Conservation (phyloP, 495 filamentous ascomycete species). For the Lichenothelia convexa region DNA sequence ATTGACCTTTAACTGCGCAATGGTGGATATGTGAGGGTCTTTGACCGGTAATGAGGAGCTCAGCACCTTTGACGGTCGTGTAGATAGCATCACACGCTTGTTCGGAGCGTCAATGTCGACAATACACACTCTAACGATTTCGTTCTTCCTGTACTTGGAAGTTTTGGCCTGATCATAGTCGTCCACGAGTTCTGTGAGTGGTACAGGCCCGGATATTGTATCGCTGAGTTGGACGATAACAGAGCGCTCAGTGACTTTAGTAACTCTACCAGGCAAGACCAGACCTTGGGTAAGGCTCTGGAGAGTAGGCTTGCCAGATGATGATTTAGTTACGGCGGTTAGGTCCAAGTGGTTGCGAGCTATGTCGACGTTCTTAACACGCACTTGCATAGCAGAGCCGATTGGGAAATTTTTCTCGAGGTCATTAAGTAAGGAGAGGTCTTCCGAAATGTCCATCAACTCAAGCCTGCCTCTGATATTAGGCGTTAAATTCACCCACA, state of each 20-base stretch:
- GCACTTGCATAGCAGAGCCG: slow-evolving; percentile 64
- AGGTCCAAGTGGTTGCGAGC: slow-evolving; percentile 63
- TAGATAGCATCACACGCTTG: slow-evolving; percentile 64
- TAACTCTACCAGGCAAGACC: slow-evolving; percentile 66
- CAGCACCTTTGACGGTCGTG: slow-evolving; percentile 70
- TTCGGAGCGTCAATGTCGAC: slow-evolving; percentile 62
- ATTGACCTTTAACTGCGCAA: slow-evolving; percentile 52
- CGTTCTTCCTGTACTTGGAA: slow-evolving; percentile 54
- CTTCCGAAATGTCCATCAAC: slow-evolving; percentile 67
- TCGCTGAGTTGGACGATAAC: slow-evolving; percentile 75
- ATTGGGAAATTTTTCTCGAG: slow-evolving; percentile 71
- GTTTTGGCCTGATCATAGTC: slow-evolving; percentile 63
- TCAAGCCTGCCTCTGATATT: slow-evolving; percentile 70
- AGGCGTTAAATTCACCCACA: slow-evolving; percentile 86
- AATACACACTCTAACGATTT: slow-evolving; percentile 68
- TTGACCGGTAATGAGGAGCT: slow-evolving; percentile 70
- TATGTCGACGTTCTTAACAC: slow-evolving; percentile 57
- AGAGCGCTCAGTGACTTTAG: slow-evolving; percentile 65
- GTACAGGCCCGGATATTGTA: slow-evolving; percentile 49
- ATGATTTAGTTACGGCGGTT: slow-evolving; percentile 40
- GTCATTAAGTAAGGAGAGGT: slow-evolving; percentile 55
- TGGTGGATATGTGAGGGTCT: slow-evolving; percentile 56
- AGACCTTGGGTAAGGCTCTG: slow-evolving; percentile 53
- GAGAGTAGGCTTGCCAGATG: slow-evolving; percentile 39
- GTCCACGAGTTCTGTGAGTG: slow-evolving; percentile 64